Evolutionary conservation across 805 yeast species (phyloP), one percentile per base, ranked within the genome.

Genomic region (Zygoascus bituminiphila): DNA sequence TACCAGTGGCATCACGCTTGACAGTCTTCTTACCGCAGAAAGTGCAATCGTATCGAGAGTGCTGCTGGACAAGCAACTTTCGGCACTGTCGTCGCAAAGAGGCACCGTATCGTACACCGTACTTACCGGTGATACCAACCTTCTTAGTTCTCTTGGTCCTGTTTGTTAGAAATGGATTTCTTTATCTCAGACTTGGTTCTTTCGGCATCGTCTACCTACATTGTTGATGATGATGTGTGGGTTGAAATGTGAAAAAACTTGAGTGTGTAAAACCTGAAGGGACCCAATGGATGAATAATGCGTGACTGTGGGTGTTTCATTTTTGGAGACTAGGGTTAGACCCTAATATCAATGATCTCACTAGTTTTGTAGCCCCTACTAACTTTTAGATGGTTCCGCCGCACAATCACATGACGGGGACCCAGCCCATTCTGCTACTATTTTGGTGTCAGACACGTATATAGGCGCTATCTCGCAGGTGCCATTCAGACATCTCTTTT

Each of bases 51-150:
- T 94, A 93, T 73, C 86, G 87, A 68, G 98, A 85, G 78, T 91
- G 98, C 76, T 89, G 97, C 78, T 88, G 97, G 69, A 88, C 84
- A 80, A 94, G 98, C 76, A 93, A 80, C 82, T 93, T 93, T 84
- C 89, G 89, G 82, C 95, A 86, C 78, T 88, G 97, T 79, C 98
- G 88, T 85, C 99, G 91, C 76, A 93, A 81, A 61, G 99, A 94
- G 68, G 98, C 91, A 89, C 99, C 72, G 82, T 93, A 93, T 83
- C 99, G 89, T 79, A 93, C 97, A 88, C 99, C 99, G 84, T 88
- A 93, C 82, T 94, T 94, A 84, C 99, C 99, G 75, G 99, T 93
- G 82, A 93, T 93, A 77, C 99, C 99, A 75, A 93, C 99, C 88
- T 93, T 93, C 95, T 93, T 93, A 67, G 99, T 93, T 86, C 99